A percentile compares a stretch with the other conserved stretches of the same genome.
These are phyloP conservation scores for Cyclanthera cordifolia DNA, from an alignment of 306 rosid genomes.

Conservation along the genomic window DNA sequence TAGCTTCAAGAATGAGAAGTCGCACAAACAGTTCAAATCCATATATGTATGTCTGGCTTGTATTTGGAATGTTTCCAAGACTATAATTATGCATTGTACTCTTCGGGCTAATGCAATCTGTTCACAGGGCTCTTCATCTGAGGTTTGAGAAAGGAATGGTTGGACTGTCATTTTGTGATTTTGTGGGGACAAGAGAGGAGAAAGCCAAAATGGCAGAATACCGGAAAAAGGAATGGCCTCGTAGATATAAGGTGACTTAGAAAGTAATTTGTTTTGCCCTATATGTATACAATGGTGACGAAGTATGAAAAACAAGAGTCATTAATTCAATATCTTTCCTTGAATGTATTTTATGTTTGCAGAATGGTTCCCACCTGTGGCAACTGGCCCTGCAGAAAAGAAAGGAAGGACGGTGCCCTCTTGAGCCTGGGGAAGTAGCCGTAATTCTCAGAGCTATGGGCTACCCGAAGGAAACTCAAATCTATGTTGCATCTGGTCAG, in stretches of 20 bases:
- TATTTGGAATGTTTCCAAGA: slow-evolving; percentile 13
- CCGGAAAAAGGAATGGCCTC: slow-evolving; percentile 93
- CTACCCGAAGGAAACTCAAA: slow-evolving; percentile 92
- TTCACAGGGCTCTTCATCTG: slow-evolving; percentile 93
- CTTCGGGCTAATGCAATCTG: slow-evolving; percentile 14
- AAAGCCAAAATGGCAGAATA: slow-evolving; percentile 88
- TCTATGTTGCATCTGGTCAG: slow-evolving; percentile 97
- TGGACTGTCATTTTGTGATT: slow-evolving; percentile 93
- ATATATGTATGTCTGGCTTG: slow-evolving; percentile 52
- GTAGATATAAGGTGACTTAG: slow-evolving; percentile 77
- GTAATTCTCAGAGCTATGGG: slow-evolving; percentile 98
- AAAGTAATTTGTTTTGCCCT: slow-evolving; percentile 11
- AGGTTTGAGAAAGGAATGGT: slow-evolving; percentile 99
- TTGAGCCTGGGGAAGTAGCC: slow-evolving; percentile 98
- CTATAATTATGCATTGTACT: slow-evolving; percentile 14
- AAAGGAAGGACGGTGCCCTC: slow-evolving; percentile 98
- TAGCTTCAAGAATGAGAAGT: slow-evolving; percentile 96
- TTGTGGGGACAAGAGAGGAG: slow-evolving; percentile 96
- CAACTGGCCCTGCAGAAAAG: slow-evolving; percentile 96
- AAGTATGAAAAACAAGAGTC: not conserved
- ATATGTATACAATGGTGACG: slow-evolving; percentile 1
- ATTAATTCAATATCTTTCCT: not conserved
- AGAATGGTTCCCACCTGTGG: slow-evolving; percentile 99
- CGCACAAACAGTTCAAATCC: slow-evolving; percentile 89
- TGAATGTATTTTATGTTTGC: slow-evolving; percentile 20